Percentiles rank a stretch among this genome's conserved stretches.
These are phyloP conservation scores for Coemansia sp. DNA, from an alignment of 192 early-diverging fungal species.

Conservation along the genomic window DNA sequence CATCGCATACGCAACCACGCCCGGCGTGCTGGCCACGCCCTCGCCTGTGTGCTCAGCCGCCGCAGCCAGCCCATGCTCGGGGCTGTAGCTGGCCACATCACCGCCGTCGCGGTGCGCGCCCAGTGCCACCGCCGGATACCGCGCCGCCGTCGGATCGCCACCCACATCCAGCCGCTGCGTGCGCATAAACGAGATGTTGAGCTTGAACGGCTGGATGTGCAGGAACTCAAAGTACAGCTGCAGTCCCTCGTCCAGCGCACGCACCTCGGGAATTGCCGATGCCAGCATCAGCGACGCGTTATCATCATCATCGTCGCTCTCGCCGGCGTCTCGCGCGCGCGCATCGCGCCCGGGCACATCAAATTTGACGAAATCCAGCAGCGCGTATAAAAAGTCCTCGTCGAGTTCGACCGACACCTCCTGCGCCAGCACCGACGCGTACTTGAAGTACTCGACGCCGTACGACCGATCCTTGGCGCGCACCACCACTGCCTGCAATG, in stretches of 20 bases:
- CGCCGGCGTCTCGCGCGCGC: not conserved
- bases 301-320: too few relatives aligned
- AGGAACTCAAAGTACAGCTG: constrained; percentile 93
- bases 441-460: constrained; percentile 93
- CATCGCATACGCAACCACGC: constrained; percentile 56
- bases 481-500: constrained; percentile 69
- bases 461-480: constrained; percentile 90
- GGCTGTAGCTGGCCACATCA: constrained; percentile 15
- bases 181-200: constrained; percentile 94
- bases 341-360: constrained; percentile 54
- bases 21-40: constrained; percentile 34
- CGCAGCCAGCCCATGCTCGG: constrained; percentile 6
- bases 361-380: constrained; percentile 85
- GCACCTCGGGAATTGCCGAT: constrained; percentile 66
- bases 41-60: constrained; percentile 27
- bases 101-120: not conserved
- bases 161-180: constrained; percentile 51
- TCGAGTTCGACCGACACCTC: constrained; percentile 93
- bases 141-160: constrained; percentile 15
- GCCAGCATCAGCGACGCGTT: constrained; percentile 18
- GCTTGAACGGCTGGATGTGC: constrained; percentile 88
- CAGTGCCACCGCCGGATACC: not conserved
- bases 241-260: constrained; percentile 60
- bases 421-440: constrained; percentile 87
- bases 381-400: constrained; percentile 82